A percentile compares a stretch with the other conserved stretches of the same genome.
These are phyloP conservation scores for Hypoxylon sp. DNA, from an alignment of 2,329 filamentous ascomycete species.

Conservation along the genomic window DNA sequence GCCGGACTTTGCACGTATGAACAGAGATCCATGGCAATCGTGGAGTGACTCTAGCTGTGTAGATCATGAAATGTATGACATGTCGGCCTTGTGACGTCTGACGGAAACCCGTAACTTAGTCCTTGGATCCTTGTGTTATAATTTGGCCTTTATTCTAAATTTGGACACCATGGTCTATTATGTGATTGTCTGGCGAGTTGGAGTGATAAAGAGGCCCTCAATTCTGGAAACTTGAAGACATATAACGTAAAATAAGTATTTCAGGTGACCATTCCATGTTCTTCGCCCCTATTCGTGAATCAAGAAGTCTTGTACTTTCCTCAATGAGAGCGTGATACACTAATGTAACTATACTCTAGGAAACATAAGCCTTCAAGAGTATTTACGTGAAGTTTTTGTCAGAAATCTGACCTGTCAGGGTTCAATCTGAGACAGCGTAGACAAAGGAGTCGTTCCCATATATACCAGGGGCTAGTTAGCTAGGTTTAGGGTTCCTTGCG, in stretches of 20 bases:
- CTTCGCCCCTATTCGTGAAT: not conserved
- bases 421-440: no score
- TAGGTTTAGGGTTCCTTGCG: no score
- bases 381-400: no score
- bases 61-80: not conserved
- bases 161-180: no score
- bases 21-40: not conserved
- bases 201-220: no score
- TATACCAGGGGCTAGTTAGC: no score
- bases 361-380: not conserved
- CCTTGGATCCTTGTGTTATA: no score
- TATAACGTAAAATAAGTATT: not conserved
- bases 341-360: not conserved
- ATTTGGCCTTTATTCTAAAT: no score
- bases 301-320: not conserved
- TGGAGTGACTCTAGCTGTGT: not conserved
- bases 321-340: not conserved
- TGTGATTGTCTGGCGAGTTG: no score
- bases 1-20: not conserved
- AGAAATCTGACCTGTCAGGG: no score
- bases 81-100: not conserved
- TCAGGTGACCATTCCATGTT: not conserved
- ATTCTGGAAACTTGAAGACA: no score
- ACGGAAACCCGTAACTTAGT: not conserved
- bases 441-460: no score